Evolutionary conservation across 2,329 filamentous ascomycete species (phyloP), one percentile per base, ranked within the genome.

Genomic region (Cryphonectria radicalis): DNA sequence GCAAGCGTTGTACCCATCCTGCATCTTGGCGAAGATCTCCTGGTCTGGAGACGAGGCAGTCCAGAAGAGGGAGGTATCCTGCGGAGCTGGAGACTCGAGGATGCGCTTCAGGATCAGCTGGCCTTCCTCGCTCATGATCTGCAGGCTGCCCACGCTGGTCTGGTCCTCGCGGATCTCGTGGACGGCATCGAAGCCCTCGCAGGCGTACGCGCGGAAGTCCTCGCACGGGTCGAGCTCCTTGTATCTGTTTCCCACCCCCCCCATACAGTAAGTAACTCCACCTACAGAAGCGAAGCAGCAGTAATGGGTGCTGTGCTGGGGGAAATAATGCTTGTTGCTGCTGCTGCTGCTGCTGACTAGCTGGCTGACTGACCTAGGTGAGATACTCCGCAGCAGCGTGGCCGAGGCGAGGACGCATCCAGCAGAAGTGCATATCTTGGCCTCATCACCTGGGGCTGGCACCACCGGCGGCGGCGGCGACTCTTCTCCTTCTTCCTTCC

Each of bases 101-200:
- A 92, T 89, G 76, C 90, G 89, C 62, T 89, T 87, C 40, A 92
- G 84, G 13, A 87, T 81, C 66, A 84, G 84, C 74, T 89, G 84
- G 7, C 87, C 87, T 71, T 86, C 86, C 77, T 92, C 90, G 28
- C 81, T 81, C 87, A 92, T 89, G 72, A 89, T 84, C 2, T 85
- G 88, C 35, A 86, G 86, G 2, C 90, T 88, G 72, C 90, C 91
- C 46, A 85, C 85, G 74, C 86, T 85, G 46, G 87, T 85, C 73
- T 90, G 87, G 76, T 93, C 91, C 4, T 88, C 81, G 3, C 90
- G 87, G 71, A 93, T 85, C 75, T 92, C 90, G 80, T 92, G 87
- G 13, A 82, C 84, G 32, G 88, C 83, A 67, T 86, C 83, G 87
- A 90, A 93, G 14, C 91, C 91, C 69, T 89, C 90, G 75, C 91